Evolutionary conservation across 305 asterid genomes (phyloP).

Genomic region (Rubia peregrina): DNA sequence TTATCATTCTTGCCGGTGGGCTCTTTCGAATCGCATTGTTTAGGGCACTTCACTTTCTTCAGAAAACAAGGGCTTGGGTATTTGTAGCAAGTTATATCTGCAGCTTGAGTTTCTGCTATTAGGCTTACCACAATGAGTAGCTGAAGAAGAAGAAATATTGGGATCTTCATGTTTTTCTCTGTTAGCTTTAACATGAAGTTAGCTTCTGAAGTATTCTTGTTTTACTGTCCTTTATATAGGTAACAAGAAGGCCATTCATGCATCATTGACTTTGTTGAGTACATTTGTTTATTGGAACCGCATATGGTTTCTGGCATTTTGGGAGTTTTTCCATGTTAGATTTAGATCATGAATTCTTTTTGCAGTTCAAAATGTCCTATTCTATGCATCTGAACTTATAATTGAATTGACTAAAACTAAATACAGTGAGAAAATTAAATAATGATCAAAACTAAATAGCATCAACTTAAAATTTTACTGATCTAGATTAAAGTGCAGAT

Average conservation of each 20-base stretch:
- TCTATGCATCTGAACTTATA: background rate
- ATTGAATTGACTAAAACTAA: too few relatives aligned
- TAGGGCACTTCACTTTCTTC: background rate
- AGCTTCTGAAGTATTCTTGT: background rate
- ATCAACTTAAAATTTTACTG: too few relatives aligned
- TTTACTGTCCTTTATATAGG: slow-evolving; percentile 1
- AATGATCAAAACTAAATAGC: too few relatives aligned
- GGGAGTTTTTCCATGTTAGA: background rate
- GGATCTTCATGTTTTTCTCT: slow-evolving; percentile 5
- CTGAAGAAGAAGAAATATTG: background rate
- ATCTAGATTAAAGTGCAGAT: too few relatives aligned
- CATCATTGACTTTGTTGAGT: background rate
- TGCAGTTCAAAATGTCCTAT: background rate
- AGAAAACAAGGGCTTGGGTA: background rate
- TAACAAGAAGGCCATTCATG: background rate
- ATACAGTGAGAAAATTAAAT: too few relatives aligned
- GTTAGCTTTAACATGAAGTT: background rate
- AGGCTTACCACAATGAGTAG: background rate
- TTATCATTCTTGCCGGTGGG: background rate
- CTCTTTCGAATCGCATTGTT: background rate
- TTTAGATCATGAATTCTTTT: background rate
- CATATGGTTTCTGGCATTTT: background rate
- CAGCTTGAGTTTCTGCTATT: background rate
- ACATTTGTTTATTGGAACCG: background rate
- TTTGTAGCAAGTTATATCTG: background rate